Percentiles rank a stretch among this genome's conserved stretches.
phyloP scores from a whole-genome alignment of 805 yeast genomes.

The Starmerella sp. region DNA sequence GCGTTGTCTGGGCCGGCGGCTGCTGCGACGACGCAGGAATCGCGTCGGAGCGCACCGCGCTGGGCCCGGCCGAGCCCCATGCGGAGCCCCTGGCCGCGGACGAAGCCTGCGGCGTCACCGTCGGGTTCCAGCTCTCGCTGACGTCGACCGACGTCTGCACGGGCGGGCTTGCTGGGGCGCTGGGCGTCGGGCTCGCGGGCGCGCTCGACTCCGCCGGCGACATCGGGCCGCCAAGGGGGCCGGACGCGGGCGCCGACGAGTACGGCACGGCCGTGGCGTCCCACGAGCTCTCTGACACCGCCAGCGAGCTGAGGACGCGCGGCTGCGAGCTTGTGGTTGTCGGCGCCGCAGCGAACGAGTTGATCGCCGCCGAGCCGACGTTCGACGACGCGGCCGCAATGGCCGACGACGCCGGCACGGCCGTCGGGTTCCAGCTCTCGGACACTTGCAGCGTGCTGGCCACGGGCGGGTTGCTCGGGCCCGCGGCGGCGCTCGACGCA shows the following conservation, averaged over 20 bases:
- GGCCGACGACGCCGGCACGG: background rate
- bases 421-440: background rate
- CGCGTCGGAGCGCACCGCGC: background rate
- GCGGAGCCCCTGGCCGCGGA: constrained; percentile 8
- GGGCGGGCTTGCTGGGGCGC: constrained; percentile 7
- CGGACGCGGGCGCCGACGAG: background rate
- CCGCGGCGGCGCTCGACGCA: background rate
- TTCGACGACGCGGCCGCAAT: background rate
- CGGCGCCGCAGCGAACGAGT: background rate
- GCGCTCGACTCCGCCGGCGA: background rate
- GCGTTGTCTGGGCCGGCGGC: background rate
- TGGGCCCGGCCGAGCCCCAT: background rate
- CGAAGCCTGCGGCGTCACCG: constrained; percentile 24
- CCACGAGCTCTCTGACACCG: background rate
- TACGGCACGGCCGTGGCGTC: background rate
- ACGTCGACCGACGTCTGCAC: constrained; percentile 23
- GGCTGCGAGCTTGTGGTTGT: background rate
- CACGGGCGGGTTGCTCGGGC: background rate
- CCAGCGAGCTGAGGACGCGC: background rate
- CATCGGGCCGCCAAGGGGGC: background rate
- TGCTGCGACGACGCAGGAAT: background rate
- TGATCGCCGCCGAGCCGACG: background rate
- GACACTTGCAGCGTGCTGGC: background rate
- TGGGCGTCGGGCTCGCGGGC: background rate
- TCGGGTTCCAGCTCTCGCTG: constrained; percentile 17